These are phyloP conservation scores for Suhomyces bokatorum DNA, from an alignment of 1,139 yeast species.

Conservation along the genomic window DNA sequence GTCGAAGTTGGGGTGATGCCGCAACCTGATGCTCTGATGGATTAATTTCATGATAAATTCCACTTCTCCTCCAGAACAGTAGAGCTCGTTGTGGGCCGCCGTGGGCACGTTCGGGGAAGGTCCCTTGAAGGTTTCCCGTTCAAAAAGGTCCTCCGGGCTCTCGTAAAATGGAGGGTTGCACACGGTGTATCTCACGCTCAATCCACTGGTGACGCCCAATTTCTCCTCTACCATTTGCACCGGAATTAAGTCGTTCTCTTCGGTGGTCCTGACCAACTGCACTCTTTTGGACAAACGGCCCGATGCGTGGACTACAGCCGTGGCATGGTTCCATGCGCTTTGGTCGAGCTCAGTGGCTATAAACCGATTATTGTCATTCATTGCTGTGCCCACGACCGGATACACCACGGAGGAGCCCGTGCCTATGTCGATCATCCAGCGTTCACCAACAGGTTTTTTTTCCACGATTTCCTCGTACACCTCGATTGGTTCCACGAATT, in stretches of 20 bases:
- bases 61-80: conserved; percentile 22
- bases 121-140: conserved; percentile 12
- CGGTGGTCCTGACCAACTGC: conserved; percentile 3
- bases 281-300: not conserved
- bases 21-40: conserved; percentile 14
- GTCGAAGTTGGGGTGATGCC: conserved; percentile 9
- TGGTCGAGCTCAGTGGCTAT: conserved; percentile 22
- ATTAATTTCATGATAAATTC: conserved; percentile 18
- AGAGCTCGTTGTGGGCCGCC: conserved; percentile 18
- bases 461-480: conserved; percentile 4
- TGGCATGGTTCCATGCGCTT: not conserved
- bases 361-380: conserved; percentile 9
- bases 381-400: conserved; percentile 16
- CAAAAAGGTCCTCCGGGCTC: conserved; percentile 13
- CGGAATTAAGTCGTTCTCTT: conserved; percentile 7
- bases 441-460: not conserved
- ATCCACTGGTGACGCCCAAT: not conserved
- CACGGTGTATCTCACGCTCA: conserved; percentile 17
- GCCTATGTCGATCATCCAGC: conserved; percentile 23
- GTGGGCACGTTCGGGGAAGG: conserved; percentile 14
- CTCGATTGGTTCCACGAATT: conserved; percentile 14
- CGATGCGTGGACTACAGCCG: not conserved
- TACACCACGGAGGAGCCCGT: conserved; percentile 26
- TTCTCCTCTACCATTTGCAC: not conserved
- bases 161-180: conserved; percentile 29